Evolutionary conservation across 306 rosid species (phyloP), one percentile per base, ranked within the genome.

Genomic region (Malus sylvestris): DNA sequence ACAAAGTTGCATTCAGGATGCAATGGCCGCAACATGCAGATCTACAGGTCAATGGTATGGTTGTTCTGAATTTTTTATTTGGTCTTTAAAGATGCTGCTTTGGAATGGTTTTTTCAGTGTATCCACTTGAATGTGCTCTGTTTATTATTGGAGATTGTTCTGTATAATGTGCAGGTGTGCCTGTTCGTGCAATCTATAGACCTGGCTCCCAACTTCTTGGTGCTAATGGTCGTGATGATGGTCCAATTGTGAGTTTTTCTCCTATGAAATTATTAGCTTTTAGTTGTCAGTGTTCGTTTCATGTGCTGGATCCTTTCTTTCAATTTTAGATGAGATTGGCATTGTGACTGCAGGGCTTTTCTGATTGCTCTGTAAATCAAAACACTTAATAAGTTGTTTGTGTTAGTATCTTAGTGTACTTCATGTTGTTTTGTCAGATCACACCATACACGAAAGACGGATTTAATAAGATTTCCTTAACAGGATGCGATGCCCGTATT

Each of bases 161-260:
- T 81, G 80, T 53, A 52, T 70, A 20, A 27, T 74, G 40, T 75
- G 44, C 76, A 96, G 99, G 96, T 80, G 80, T 88, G 77, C 74
- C 94, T 77, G 93, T 96, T 75, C 99, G 99, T 76, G 90, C 96
- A 29, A 91, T 88, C 70, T 91, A 88, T 78, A 88, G 99, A 84
- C 99, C 98, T 27, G 97, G 98, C 67, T 83, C 98, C 2, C 99
- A 96, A 73, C 83, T 92, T 81, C 97, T 96, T 60, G 99, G 99
- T 73, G 90, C 94, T 72, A 93, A 91, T 85, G 99, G 99, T 62
- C 99, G 99, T 67, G 99, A 96, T 89, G 99, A 92, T 79, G 99
- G 99, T 73, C 91, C 96, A 73, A 85, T 89, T 89, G 99, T 96
- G 84, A 88, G 99, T 87, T 86, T 40, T 49, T 15, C 18, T 49